Percentiles rank a stretch among this genome's conserved stretches.
phyloP scores from a whole-genome alignment of 2,329 filamentous ascomycete species.

The Fusarium agapanthi region DNA sequence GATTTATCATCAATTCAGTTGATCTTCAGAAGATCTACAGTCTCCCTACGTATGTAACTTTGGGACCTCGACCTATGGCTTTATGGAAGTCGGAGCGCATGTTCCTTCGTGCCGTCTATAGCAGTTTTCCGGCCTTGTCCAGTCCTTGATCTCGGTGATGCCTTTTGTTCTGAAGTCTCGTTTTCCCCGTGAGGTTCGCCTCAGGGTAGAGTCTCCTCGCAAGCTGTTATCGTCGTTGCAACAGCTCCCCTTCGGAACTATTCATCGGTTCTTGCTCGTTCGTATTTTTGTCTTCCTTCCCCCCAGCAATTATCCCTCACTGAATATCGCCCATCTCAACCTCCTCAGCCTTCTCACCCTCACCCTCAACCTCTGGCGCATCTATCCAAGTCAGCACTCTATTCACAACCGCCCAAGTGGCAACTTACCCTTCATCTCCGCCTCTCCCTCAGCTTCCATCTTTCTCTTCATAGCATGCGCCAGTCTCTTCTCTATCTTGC shows the following conservation, averaged over 20 bases:
- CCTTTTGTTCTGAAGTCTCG: neutral
- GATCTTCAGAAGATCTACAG: neutral
- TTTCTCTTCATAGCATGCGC: constrained; percentile 62
- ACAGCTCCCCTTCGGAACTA: neutral
- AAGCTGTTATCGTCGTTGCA: neutral
- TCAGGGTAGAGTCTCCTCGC: neutral
- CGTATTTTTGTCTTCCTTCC: neutral
- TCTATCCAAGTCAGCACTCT: constrained; percentile 17
- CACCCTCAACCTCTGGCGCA: constrained; percentile 35
- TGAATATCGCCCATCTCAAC: constrained; percentile 43
- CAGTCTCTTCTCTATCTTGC: constrained; percentile 65
- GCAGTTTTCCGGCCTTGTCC: neutral
- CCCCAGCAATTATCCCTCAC: neutral
- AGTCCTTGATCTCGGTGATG: neutral
- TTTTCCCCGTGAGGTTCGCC: neutral
- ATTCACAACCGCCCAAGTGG: neutral
- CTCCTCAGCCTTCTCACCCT: constrained; percentile 33
- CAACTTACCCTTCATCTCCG: constrained; percentile 57
- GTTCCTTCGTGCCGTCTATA: neutral
- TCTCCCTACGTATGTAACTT: neutral
- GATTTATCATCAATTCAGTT: constrained; percentile 18
- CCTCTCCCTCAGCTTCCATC: constrained; percentile 59
- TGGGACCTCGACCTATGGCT: neutral
- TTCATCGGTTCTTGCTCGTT: neutral
- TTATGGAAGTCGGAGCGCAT: neutral